Evolutionary conservation across 1,284 basidiomycete genomes (phyloP), one percentile per base, ranked within the genome.

Genomic region (Lignosus rhinocerotis): DNA sequence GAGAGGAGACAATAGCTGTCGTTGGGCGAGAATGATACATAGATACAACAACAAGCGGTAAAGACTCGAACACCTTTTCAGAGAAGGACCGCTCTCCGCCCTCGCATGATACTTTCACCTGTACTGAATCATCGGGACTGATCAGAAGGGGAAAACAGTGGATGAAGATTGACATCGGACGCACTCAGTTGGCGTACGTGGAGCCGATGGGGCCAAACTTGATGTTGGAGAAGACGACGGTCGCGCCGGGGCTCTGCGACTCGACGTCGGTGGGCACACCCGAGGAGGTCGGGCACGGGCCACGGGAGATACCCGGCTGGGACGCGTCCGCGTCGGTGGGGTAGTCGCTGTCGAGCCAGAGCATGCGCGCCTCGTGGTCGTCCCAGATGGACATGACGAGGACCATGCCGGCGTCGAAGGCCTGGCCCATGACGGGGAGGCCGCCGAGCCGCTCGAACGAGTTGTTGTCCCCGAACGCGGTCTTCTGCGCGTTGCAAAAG

Each of bases 291-390:
- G 80, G 56, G 70, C 84, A 85, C 16, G 78, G 75, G 57, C 83
- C 83, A 68, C 83, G 81, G 56, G 76, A 71, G 55, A 82, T 74
- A 70, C 83, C 83, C 51, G 82, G 79, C 53, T 63, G 55, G 56
- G 73, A 72, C 16, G 80, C 67, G 64, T 73, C 67, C 25, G 69
- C 72, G 66, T 67, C 68, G 59, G 75, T 74, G 47, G 83, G 83
- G 73, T 84, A 84, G 74, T 73, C 73, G 65, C 73, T 75, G 73
- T 86, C 83, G 70, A 85, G 80, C 83, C 83, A 85, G 67, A 83
- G 77, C 83, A 85, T 84, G 66, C 78, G 71, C 60, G 76, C 81
- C 38, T 73, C 73, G 64, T 83, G 74, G 73, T 85, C 83, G 63
- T 84, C 81, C 82, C 82, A 84, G 62, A 85, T 67, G 64, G 73